Percentiles rank a stretch among this genome's conserved stretches.
phyloP scores from a whole-genome alignment of 345 rosid genomes.

The Mercurialis annua region DNA sequence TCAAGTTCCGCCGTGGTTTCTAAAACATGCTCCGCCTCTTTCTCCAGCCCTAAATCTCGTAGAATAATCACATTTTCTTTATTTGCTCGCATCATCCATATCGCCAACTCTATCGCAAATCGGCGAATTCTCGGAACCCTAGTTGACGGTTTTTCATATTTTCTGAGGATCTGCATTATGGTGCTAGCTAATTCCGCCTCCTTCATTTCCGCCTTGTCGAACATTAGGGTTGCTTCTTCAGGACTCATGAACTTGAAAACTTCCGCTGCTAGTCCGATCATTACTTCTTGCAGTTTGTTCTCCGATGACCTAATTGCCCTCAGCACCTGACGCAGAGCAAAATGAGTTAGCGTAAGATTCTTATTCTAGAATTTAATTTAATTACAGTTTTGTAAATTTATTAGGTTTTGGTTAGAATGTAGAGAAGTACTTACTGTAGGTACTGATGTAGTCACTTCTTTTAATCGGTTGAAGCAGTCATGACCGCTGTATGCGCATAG shows the following conservation, averaged over 20 bases:
- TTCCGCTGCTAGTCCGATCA: slow-evolving; percentile 65
- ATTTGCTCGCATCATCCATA: slow-evolving; percentile 73
- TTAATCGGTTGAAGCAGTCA: slow-evolving; percentile 50
- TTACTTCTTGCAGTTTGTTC: slow-evolving; percentile 81
- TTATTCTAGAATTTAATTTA: neutral
- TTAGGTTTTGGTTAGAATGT: neutral
- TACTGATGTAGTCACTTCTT: slow-evolving; percentile 52
- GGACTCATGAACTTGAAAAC: slow-evolving; percentile 55
- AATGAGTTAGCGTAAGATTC: neutral
- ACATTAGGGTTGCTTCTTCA: slow-evolving; percentile 45
- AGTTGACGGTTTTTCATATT: slow-evolving; percentile 52
- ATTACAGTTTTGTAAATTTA: neutral
- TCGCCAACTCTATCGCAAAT: slow-evolving; percentile 69
- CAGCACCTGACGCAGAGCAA: slow-evolving; percentile 50
- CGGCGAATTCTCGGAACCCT: slow-evolving; percentile 81
- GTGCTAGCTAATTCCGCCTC: slow-evolving; percentile 47
- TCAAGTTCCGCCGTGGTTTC: slow-evolving; percentile 81
- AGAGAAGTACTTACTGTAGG: slow-evolving; percentile 50
- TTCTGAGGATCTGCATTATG: slow-evolving; percentile 49
- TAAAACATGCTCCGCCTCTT: slow-evolving; percentile 48
- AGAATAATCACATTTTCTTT: slow-evolving; percentile 29
- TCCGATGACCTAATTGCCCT: slow-evolving; percentile 57
- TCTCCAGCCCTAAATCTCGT: slow-evolving; percentile 46
- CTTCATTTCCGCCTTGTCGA: slow-evolving; percentile 42
- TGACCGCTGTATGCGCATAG: slow-evolving; percentile 51